Conservation (phyloP, 1,284 basidiomycete genomes). For the Malassezia equina region DNA sequence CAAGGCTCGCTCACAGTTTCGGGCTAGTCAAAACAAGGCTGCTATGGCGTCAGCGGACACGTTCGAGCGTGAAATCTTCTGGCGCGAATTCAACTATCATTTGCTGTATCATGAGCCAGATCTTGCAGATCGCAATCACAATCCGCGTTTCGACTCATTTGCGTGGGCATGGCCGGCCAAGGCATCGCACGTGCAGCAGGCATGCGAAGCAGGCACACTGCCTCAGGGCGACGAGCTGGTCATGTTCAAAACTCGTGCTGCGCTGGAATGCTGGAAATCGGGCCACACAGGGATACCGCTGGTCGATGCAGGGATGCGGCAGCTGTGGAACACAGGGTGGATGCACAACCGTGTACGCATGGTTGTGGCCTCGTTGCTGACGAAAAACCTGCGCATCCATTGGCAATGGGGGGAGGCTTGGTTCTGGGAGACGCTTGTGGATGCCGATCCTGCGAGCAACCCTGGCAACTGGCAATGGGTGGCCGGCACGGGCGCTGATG, state of each 20-base stretch:
- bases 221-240: neutral
- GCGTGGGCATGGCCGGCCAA: neutral
- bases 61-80: conserved; percentile 9
- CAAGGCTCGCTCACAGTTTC: neutral
- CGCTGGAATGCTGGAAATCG: conserved; percentile 10
- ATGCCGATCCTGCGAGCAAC: conserved; percentile 15
- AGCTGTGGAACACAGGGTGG: conserved; percentile 12
- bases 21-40: neutral
- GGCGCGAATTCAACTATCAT: conserved; percentile 17
- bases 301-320: conserved; percentile 14
- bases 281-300: conserved; percentile 13
- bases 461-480: conserved; percentile 14
- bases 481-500: conserved; percentile 12
- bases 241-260: neutral
- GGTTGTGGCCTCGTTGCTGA: conserved; percentile 9
- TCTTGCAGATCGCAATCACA: conserved; percentile 4
- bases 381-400: conserved; percentile 8
- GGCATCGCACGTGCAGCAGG: neutral
- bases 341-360: conserved; percentile 17
- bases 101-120: conserved; percentile 11
- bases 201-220: neutral
- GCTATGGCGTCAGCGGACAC: neutral
- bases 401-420: conserved; percentile 10
- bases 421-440: conserved; percentile 15
- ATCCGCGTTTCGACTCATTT: conserved; percentile 1